Conservation (phyloP, 495 filamentous ascomycete genomes). For the Neurospora pannonica region DNA sequence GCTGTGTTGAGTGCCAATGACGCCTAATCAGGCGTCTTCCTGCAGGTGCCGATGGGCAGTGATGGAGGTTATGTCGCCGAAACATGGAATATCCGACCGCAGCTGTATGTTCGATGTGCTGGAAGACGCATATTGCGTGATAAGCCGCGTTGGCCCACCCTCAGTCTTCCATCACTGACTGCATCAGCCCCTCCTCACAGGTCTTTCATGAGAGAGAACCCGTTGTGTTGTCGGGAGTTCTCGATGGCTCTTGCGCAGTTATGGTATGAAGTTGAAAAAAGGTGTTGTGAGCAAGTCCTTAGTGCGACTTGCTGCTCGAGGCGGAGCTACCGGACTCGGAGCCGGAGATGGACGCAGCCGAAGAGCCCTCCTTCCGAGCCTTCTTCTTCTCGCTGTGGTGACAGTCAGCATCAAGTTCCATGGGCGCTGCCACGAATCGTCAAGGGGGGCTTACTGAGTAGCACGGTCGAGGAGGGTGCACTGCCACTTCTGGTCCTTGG, state of each 20-base stretch:
- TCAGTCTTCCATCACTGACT: background rate
- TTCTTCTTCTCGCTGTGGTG: constrained; percentile 27
- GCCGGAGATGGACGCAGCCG: constrained; percentile 18
- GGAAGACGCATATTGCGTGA: background rate
- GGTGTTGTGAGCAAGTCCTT: constrained; percentile 1
- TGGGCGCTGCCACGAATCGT: background rate
- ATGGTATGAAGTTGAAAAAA: background rate
- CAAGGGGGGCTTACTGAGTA: constrained; percentile 25
- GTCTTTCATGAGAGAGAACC: background rate
- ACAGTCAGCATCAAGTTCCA: background rate
- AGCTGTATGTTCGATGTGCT: background rate
- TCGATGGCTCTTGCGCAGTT: background rate
- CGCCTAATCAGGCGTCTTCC: background rate
- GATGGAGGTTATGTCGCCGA: background rate
- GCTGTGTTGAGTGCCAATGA: background rate
- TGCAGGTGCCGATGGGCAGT: background rate
- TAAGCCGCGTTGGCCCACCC: background rate
- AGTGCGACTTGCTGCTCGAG: constrained; percentile 18
- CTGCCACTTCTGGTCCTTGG: constrained; percentile 26
- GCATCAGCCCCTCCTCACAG: background rate
- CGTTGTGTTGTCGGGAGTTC: background rate
- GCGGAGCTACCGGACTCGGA: constrained; percentile 19
- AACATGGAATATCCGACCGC: background rate
- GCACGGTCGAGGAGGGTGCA: constrained; percentile 34
- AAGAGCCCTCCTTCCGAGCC: constrained; percentile 7